phyloP scores from a whole-genome alignment of 352 stramenopile species.

The Phytophthora agathidicida region DNA sequence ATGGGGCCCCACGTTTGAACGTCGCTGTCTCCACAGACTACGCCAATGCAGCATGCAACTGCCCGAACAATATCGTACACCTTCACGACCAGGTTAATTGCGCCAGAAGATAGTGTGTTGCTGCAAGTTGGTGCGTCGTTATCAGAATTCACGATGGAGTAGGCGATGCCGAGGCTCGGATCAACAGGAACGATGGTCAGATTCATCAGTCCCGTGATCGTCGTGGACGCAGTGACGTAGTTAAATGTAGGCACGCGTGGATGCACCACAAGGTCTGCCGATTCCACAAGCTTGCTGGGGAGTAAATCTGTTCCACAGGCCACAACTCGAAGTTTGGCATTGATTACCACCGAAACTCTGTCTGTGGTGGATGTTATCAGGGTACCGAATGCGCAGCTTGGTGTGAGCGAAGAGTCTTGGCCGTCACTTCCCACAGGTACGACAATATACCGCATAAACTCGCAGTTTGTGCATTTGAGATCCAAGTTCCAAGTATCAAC shows the following conservation, averaged over 20 bases:
- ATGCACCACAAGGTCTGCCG: constrained; percentile 31
- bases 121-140: constrained; percentile 5
- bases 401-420: constrained; percentile 9
- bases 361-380: constrained; percentile 12
- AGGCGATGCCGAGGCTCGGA: constrained; percentile 36
- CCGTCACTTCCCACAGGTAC: constrained; percentile 11
- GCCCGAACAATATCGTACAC: constrained; percentile 55
- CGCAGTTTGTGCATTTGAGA: constrained; percentile 44
- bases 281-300: constrained; percentile 38
- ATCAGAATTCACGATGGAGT: constrained; percentile 19
- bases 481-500: constrained; percentile 50
- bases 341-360: constrained; percentile 34
- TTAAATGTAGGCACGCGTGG: constrained; percentile 47
- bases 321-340: constrained; percentile 49
- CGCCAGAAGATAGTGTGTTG: constrained; percentile 9
- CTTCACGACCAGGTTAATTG: constrained; percentile 26
- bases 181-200: constrained; percentile 48
- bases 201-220: constrained; percentile 50
- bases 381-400: constrained; percentile 53
- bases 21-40: constrained; percentile 33
- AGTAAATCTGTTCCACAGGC: constrained; percentile 47
- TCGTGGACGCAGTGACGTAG: constrained; percentile 39
- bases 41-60: constrained; percentile 53
- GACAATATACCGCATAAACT: constrained; percentile 56
- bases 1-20: constrained; percentile 38